A percentile compares a stretch with the other conserved stretches of the same genome.
Evolutionary conservation across 1,284 basidiomycete species (phyloP).

Genomic region (Anthracocystis walkeri): DNA sequence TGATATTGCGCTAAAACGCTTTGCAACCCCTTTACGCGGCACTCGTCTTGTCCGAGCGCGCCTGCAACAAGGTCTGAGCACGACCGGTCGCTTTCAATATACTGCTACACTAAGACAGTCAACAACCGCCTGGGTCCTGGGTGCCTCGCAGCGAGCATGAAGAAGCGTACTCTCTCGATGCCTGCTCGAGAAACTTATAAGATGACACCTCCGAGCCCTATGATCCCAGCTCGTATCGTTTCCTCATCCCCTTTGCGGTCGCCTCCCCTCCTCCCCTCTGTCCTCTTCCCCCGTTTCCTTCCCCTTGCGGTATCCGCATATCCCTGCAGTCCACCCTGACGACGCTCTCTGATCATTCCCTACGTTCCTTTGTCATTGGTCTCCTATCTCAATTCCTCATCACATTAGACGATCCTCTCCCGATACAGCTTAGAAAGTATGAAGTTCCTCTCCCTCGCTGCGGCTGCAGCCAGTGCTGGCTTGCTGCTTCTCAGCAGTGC

Average conservation of each 20-base stretch:
- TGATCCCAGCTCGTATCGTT: background rate
- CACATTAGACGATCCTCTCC: slow-evolving; percentile 9
- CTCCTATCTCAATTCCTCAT: background rate
- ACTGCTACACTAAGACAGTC: background rate
- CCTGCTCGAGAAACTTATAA: slow-evolving; percentile 12
- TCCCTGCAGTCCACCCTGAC: background rate
- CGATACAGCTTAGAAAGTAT: slow-evolving; percentile 5
- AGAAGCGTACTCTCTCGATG: background rate
- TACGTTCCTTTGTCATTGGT: background rate
- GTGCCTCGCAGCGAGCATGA: background rate
- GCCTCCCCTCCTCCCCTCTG: slow-evolving; percentile 5
- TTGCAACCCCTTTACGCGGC: background rate
- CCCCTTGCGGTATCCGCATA: background rate
- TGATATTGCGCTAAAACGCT: background rate
- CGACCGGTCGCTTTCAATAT: background rate
- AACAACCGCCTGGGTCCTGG: background rate
- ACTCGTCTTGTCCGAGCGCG: background rate
- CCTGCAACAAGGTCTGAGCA: slow-evolving; percentile 5
- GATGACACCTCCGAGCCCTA: background rate
- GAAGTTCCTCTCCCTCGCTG: slow-evolving; percentile 47
- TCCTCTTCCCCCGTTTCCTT: slow-evolving; percentile 1
- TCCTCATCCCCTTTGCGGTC: slow-evolving; percentile 17
- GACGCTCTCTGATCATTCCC: background rate
- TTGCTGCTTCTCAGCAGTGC: slow-evolving; percentile 30
- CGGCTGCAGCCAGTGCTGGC: slow-evolving; percentile 36